A percentile compares a stretch with the other conserved stretches of the same genome.
Evolutionary conservation across 257 asterid genomes (phyloP).

Genomic region (Ballota nigra): DNA sequence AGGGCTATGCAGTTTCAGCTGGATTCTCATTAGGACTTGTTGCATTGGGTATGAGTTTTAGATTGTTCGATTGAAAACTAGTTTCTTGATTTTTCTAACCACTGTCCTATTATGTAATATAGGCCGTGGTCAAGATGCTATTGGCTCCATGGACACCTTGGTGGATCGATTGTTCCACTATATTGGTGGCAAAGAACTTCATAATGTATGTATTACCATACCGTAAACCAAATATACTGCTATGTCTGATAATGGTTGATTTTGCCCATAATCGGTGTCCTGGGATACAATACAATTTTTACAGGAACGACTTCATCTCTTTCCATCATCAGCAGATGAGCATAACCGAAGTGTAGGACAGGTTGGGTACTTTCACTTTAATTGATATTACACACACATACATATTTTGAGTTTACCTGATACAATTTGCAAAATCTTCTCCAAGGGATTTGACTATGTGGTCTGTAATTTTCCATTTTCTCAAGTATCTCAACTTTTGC

Average conservation of each 20-base stretch:
- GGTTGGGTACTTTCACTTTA: conserved; percentile 40
- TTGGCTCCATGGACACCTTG: conserved; percentile 73
- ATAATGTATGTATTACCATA: conserved; percentile 46
- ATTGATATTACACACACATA: neutral
- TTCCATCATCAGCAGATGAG: conserved; percentile 57
- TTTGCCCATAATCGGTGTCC: conserved; percentile 12
- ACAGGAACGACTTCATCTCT: conserved; percentile 57
- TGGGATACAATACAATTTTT: conserved; percentile 21
- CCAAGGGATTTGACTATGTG: conserved; percentile 5
- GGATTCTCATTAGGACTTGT: conserved; percentile 94
- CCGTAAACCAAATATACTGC: conserved; percentile 22
- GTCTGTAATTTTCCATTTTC: conserved; percentile 18
- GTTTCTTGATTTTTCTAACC: conserved; percentile 19
- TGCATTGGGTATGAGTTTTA: conserved; percentile 66
- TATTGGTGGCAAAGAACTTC: conserved; percentile 72
- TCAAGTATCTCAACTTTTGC: conserved; percentile 24
- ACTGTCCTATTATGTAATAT: conserved; percentile 15
- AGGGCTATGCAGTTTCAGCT: conserved; percentile 96
- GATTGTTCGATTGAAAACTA: conserved; percentile 15
- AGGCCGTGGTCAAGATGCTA: conserved; percentile 93
- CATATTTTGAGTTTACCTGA: conserved; percentile 1
- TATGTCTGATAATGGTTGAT: conserved; percentile 12
- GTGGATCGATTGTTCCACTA: conserved; percentile 82
- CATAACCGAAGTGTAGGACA: conserved; percentile 70
- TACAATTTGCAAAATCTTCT: neutral